phyloP scores from a whole-genome alignment of 2,329 filamentous ascomycete genomes.

The Exophiala alcalophila region DNA sequence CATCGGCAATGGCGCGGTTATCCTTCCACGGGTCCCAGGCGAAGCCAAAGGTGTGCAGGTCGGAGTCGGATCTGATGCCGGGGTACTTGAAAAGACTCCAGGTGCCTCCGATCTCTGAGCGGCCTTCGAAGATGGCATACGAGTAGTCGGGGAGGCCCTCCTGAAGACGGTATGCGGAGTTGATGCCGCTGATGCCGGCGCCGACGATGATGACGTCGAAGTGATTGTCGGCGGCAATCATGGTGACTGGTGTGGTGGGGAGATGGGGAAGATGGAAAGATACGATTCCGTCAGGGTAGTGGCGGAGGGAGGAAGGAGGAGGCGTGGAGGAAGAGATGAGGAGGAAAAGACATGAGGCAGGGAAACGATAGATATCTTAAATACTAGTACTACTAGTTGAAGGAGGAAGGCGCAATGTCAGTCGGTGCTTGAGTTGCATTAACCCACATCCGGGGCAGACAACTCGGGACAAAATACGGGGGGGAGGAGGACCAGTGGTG shows the following conservation, averaged over 20 bases:
- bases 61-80: slow-evolving; percentile 62
- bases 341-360: no score
- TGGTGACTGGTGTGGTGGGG: slow-evolving; percentile 6
- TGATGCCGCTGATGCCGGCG: slow-evolving; percentile 73
- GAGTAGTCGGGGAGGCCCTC: slow-evolving; percentile 53
- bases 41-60: slow-evolving; percentile 63
- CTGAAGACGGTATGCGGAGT: slow-evolving; percentile 69
- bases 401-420: no score
- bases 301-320: background rate
- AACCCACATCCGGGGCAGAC: no score
- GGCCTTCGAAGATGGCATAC: slow-evolving; percentile 67
- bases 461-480: no score
- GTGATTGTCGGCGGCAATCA: slow-evolving; percentile 21
- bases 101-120: slow-evolving; percentile 67
- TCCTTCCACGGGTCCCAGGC: slow-evolving; percentile 67
- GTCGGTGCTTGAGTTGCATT: no score
- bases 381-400: no score
- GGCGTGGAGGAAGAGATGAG: background rate
- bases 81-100: slow-evolving; percentile 76
- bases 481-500: no score
- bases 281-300: no score
- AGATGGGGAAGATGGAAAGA: background rate
- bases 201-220: slow-evolving; percentile 65
- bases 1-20: slow-evolving; percentile 51
- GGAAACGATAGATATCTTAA: no score